Percentiles rank a stretch among this genome's conserved stretches.
Evolutionary conservation across 805 yeast genomes (phyloP).

Genomic region (Kluyveromyces nonfermentans): DNA sequence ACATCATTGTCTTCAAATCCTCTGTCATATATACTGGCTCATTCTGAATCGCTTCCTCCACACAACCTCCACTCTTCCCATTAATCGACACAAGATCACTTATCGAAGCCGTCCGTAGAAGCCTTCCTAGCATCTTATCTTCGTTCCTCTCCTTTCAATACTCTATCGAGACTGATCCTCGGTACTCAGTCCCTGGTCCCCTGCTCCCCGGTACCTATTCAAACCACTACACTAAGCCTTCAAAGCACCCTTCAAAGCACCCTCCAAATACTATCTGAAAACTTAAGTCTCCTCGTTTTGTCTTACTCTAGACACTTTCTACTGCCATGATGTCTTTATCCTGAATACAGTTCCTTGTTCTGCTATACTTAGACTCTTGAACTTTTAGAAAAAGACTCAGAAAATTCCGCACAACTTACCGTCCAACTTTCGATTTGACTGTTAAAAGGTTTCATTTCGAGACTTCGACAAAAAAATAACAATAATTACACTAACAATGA

Average conservation of each 20-base stretch:
- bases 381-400: not conserved
- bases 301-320: not conserved
- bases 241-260: not conserved
- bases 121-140: conserved; percentile 10
- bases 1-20: conserved; percentile 20
- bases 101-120: conserved; percentile 8
- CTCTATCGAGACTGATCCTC: not conserved
- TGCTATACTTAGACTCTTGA: not conserved
- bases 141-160: not conserved
- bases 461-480: too few relatives aligned
- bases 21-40: conserved; percentile 16
- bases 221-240: not conserved
- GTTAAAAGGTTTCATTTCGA: too few relatives aligned
- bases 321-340: not conserved
- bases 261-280: too few relatives aligned
- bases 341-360: not conserved
- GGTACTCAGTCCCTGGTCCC: not conserved
- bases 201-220: not conserved
- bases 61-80: not conserved
- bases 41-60: conserved; percentile 1
- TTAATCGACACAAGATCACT: conserved; percentile 3
- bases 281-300: not conserved
- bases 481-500: not conserved
- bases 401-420: not conserved
- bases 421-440: too few relatives aligned